Evolutionary conservation across 306 rosid genomes (phyloP).

Genomic region (Lathyrus sativus): DNA sequence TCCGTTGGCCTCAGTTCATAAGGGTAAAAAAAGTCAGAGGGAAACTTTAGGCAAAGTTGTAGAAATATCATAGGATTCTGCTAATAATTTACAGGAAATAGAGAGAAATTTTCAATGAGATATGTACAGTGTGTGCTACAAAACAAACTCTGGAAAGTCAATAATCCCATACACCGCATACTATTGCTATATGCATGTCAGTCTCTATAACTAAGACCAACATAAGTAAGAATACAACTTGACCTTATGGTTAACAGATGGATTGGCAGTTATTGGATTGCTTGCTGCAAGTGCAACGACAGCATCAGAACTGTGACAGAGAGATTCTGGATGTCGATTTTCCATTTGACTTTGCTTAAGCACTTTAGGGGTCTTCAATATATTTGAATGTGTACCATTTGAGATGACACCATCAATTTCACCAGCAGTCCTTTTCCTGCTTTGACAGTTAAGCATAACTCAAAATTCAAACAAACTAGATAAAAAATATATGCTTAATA

Average conservation of each 20-base stretch:
- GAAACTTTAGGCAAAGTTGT: neutral
- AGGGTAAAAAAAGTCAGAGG: neutral
- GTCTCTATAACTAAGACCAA: constrained; percentile 27
- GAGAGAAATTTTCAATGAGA: constrained; percentile 19
- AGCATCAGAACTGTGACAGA: constrained; percentile 45
- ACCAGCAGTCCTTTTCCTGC: constrained; percentile 73
- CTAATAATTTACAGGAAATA: constrained; percentile 17
- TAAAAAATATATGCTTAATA: neutral
- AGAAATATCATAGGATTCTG: constrained; percentile 9
- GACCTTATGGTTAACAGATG: constrained; percentile 61
- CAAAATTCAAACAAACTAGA: constrained; percentile 20
- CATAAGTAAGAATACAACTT: constrained; percentile 33
- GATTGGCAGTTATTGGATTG: constrained; percentile 45
- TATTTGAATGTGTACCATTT: constrained; percentile 57
- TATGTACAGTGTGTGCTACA: neutral
- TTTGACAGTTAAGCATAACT: constrained; percentile 33
- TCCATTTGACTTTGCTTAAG: constrained; percentile 49
- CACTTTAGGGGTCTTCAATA: constrained; percentile 50
- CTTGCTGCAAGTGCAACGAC: constrained; percentile 42
- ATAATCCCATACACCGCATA: constrained; percentile 5
- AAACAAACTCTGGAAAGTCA: constrained; percentile 1
- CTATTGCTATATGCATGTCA: constrained; percentile 15
- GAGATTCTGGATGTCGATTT: constrained; percentile 39
- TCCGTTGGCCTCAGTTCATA: constrained; percentile 6
- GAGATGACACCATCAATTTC: constrained; percentile 51